Evolutionary conservation across 768 basidiomycete genomes (phyloP).

Genomic region (Suillus cothurnatus): DNA sequence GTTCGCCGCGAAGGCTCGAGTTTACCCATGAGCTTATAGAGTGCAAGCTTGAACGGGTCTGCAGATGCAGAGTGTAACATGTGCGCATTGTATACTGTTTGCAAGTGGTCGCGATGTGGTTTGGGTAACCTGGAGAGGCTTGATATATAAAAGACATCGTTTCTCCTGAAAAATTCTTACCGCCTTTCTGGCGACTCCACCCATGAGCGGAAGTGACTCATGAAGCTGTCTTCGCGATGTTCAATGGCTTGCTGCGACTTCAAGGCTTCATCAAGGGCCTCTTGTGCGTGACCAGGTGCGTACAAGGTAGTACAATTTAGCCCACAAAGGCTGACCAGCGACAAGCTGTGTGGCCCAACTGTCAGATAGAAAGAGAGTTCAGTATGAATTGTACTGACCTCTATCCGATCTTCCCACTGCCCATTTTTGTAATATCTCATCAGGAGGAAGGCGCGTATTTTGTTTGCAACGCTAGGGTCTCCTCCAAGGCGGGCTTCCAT

Average conservation of each 20-base stretch:
- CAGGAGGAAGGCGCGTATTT: slow-evolving; percentile 83
- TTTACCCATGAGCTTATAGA: slow-evolving; percentile 95
- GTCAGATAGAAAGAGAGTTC: slow-evolving; percentile 4
- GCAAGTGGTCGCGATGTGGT: slow-evolving; percentile 77
- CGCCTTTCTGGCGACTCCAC: slow-evolving; percentile 77
- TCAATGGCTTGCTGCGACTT: slow-evolving; percentile 71
- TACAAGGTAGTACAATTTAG: slow-evolving; percentile 89
- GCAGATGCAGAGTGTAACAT: slow-evolving; percentile 86
- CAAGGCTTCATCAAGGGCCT: slow-evolving; percentile 78
- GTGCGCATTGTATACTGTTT: slow-evolving; percentile 79
- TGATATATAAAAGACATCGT: background rate
- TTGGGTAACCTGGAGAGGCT: slow-evolving; percentile 57
- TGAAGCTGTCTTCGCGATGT: slow-evolving; percentile 80
- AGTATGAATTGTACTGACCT: slow-evolving; percentile 51
- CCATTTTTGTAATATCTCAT: slow-evolving; percentile 82
- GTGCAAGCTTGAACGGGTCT: slow-evolving; percentile 94
- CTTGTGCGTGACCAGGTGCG: slow-evolving; percentile 80
- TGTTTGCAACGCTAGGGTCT: slow-evolving; percentile 87
- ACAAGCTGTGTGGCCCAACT: slow-evolving; percentile 56
- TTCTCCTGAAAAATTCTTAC: slow-evolving; percentile 39
- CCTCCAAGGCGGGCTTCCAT: slow-evolving; percentile 88
- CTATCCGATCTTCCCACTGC: slow-evolving; percentile 83
- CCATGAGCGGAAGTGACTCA: slow-evolving; percentile 83
- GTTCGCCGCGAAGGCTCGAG: slow-evolving; percentile 81
- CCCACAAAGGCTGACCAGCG: slow-evolving; percentile 89